Conservation (phyloP, 2,329 filamentous ascomycete genomes). For the Aureobasidium pullulans region DNA sequence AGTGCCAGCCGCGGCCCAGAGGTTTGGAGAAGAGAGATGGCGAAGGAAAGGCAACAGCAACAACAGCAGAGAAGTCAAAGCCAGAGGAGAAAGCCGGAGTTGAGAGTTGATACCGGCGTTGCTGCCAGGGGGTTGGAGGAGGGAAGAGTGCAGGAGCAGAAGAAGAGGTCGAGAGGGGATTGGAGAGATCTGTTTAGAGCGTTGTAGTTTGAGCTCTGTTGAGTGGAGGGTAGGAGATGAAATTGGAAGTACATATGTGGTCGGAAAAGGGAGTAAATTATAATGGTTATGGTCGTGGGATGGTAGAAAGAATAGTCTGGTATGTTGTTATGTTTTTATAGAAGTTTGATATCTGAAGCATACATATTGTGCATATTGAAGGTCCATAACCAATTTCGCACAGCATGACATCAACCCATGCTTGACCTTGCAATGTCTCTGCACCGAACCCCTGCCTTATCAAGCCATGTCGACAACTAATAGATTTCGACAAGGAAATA, state of each 20-base stretch:
- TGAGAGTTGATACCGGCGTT: constrained; percentile 6
- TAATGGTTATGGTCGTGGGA: too few species aligned
- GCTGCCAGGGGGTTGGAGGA: constrained; percentile 7
- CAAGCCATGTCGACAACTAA: too few species aligned
- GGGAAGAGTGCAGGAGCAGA: constrained; percentile 8
- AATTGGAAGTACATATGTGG: neutral
- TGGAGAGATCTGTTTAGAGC: constrained; percentile 17
- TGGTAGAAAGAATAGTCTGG: too few species aligned
- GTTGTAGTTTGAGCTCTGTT: neutral
- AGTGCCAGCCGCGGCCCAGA: neutral
- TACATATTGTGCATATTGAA: too few species aligned
- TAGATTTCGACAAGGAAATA: too few species aligned
- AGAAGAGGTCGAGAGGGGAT: constrained; percentile 14
- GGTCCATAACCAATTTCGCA: too few species aligned
- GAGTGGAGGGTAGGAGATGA: neutral
- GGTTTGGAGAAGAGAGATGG: constrained; percentile 1
- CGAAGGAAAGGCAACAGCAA: neutral
- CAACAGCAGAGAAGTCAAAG: neutral
- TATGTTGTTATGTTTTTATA: too few species aligned
- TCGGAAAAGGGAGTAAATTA: too few species aligned
- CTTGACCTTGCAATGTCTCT: too few species aligned
- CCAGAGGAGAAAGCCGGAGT: neutral
- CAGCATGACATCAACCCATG: too few species aligned
- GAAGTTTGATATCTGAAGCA: too few species aligned
- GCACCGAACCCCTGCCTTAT: too few species aligned